phyloP scores from a whole-genome alignment of 139 green algal species.

The Deuterostichococcus epilithicus region DNA sequence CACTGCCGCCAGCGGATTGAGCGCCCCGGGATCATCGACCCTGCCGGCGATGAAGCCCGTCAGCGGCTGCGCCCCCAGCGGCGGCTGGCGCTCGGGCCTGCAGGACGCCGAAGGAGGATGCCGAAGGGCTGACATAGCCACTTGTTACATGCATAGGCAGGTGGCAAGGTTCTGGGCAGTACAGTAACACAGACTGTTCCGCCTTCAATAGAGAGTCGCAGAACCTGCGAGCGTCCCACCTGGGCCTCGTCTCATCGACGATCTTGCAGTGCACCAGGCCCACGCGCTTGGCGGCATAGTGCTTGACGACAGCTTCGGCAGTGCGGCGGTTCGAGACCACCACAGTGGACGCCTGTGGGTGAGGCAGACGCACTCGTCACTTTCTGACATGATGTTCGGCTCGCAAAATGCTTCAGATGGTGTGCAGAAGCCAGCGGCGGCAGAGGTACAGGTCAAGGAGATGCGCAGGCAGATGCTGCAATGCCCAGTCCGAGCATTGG shows the following conservation, averaged over 20 bases:
- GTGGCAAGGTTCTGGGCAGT: not conserved
- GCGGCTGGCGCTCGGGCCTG: not conserved
- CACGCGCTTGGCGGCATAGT: conserved; percentile 27
- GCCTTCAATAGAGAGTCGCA: not conserved
- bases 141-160: not conserved
- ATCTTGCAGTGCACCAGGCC: conserved; percentile 53
- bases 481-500: not conserved
- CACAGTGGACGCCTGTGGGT: conserved; percentile 26
- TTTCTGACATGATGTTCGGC: not conserved
- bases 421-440: not conserved
- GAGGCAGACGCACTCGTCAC: not conserved
- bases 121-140: too few relatives aligned
- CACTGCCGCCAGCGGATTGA: conserved; percentile 22
- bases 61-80: not conserved
- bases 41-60: not conserved
- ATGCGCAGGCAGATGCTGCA: not conserved
- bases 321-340: conserved; percentile 33
- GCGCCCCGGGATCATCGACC: not conserved
- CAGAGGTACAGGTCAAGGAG: not conserved
- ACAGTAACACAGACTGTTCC: not conserved
- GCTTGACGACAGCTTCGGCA: conserved; percentile 22
- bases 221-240: not conserved
- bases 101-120: too few relatives aligned
- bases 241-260: conserved; percentile 16
- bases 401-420: not conserved